Evolutionary conservation across 495 filamentous ascomycete genomes (phyloP), one percentile per base, ranked within the genome.

Genomic region (Neurospora tetraspora): DNA sequence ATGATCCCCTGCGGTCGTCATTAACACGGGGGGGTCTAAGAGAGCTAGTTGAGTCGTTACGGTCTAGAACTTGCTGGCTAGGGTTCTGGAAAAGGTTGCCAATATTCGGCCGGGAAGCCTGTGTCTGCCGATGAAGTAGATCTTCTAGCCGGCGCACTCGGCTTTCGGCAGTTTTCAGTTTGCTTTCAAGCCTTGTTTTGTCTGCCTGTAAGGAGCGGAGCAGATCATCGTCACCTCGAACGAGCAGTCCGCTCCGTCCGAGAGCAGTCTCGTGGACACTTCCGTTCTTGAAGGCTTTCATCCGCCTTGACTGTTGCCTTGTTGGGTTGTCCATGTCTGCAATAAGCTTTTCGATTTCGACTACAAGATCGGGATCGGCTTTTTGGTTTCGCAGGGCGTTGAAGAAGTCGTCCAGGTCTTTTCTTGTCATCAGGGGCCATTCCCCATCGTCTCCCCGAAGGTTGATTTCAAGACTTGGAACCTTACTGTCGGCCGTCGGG

Each of bases 211-310:
- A 76, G 34, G 85, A 88, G 23, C 82, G 81, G 5, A 91, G 77
- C 36, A 93, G 84, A 71, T 97, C 93, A 74, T 95, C 93, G 75
- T 97, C 93, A 23, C 90, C 92, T 42, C 91, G 88, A 9, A 95
- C 85, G 40, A 97, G 80, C 31, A 98, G 85, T 11, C 94, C 94
- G 72, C 91, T 94, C 73, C 89, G 89, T 40, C 93, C 92, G 68
- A 93, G 84, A 12, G 86, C 86, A 16, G 91, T 90, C 76, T 98
- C 96, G 76, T 98, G 94, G 14, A 99, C 87, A 76, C 94, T 98
- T 47, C 96, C 96, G 76, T 94, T 93, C 77, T 97, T 98, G 86
- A 99, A 98, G 1, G 93, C 93, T 77, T 94, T 96, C 45, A 93
- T 89, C 69, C 92, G 87, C 79, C 92, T 93, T 65, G 88, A 87